Conservation (phyloP, 148 eudicot genomes). For the Pharnaceum exiguum region DNA sequence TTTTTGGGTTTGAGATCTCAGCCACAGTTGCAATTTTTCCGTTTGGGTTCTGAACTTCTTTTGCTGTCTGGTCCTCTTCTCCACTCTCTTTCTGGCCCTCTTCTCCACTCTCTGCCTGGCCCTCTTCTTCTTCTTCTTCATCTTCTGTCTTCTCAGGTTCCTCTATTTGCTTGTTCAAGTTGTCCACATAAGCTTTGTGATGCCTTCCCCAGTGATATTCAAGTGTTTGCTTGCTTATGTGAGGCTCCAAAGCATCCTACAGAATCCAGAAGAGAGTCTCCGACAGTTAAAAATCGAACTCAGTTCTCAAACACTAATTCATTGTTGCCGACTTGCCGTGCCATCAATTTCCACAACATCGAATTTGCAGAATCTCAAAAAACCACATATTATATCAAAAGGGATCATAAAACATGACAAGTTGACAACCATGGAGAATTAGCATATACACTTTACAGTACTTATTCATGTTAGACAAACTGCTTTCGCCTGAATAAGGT, state of each 20-base stretch:
- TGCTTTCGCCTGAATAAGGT: neutral
- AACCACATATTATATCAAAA: neutral
- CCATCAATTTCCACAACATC: neutral
- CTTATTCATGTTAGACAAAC: neutral
- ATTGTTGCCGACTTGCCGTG: neutral
- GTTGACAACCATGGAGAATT: no score
- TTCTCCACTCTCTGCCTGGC: no score
- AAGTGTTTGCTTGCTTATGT: slow-evolving; percentile 75
- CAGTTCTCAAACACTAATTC: neutral
- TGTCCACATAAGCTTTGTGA: slow-evolving; percentile 76
- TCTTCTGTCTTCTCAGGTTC: no score
- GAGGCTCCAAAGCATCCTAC: slow-evolving; percentile 83
- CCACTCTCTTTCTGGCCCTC: no score
- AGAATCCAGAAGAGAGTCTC: neutral
- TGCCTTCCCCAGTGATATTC: slow-evolving; percentile 94
- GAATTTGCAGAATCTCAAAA: neutral
- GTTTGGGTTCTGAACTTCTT: no score
- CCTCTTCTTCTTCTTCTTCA: no score
- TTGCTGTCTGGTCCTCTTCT: no score
- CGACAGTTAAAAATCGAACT: neutral
- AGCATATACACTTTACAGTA: neutral
- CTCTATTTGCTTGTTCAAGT: slow-evolving; percentile 85
- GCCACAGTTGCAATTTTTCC: no score
- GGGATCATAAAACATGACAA: no score
- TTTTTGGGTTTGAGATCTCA: no score